A percentile compares a stretch with the other conserved stretches of the same genome.
phyloP scores from a whole-genome alignment of 2,329 filamentous ascomycete genomes.

The Neophaeococcomyces mojaviensis region DNA sequence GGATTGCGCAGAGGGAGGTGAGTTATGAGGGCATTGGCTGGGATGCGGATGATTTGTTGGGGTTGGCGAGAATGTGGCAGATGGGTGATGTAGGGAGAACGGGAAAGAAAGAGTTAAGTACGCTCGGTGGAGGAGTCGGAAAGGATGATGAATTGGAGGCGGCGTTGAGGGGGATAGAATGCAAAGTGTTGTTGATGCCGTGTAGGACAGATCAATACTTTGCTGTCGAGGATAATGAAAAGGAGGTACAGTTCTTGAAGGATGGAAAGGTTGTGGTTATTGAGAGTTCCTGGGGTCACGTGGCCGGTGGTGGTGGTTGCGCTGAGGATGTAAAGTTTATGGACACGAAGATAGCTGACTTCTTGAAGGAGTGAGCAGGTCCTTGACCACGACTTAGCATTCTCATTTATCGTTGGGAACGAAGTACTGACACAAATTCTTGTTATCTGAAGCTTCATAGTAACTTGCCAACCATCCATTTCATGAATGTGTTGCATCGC shows the following conservation, averaged over 20 bases:
- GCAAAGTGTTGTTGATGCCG: conserved; percentile 30
- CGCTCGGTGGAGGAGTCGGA: conserved; percentile 11
- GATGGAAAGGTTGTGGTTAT: conserved; percentile 24
- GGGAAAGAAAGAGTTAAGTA: conserved; percentile 15
- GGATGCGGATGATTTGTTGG: conserved; percentile 39
- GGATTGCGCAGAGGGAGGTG: conserved; percentile 28
- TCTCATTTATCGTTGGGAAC: too few species aligned
- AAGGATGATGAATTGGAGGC: conserved; percentile 15
- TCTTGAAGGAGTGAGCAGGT: not conserved
- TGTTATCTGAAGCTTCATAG: too few species aligned
- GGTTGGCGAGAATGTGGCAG: conserved; percentile 41
- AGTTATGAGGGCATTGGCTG: conserved; percentile 32
- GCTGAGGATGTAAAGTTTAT: conserved; percentile 25
- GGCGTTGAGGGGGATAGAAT: conserved; percentile 22
- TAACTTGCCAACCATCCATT: too few species aligned
- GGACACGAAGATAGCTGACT: conserved; percentile 20
- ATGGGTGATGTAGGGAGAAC: conserved; percentile 30
- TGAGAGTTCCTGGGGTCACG: conserved; percentile 28
- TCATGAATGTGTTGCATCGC: too few species aligned
- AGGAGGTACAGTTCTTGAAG: conserved; percentile 19
- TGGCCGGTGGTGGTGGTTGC: conserved; percentile 26
- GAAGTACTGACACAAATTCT: too few species aligned
- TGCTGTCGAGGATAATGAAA: conserved; percentile 25
- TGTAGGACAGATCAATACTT: conserved; percentile 34
- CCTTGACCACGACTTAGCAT: too few species aligned